Base-by-base conservation (phyloP, 2,329 filamentous ascomycete genomes). In the Fusarium proliferatum region DNA sequence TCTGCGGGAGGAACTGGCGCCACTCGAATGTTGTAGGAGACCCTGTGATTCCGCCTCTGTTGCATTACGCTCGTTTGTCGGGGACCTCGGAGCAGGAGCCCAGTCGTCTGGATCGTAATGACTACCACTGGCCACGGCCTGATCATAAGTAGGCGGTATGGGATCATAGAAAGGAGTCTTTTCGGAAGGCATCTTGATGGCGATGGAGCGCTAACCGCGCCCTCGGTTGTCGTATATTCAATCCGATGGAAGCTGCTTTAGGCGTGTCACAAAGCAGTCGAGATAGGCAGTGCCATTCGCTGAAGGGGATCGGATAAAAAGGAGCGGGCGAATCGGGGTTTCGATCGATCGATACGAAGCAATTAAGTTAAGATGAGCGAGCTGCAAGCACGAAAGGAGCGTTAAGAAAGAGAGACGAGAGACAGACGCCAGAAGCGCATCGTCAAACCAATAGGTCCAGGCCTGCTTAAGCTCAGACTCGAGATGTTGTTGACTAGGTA, bases 41-140 rank as follows among this genome's bases (percentile, higher is more conserved):
- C 92, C 93, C 82, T 95, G 92, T 82, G 92, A 89, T 83, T 97
- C 94, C 61, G 90, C 89, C 79, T 94, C 90, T 81, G 91, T 88
- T 80, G 90, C 90, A 79, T 89, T 86, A 81, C 92, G 89, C 78
- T 90, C 87, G 78, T 89, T 87, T 77, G 77, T 71, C 34, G 80
- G 77, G 34, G 81, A 81, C 56, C 80, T 76, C 57, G 76, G 77
- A 52, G 75, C 72, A 41, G 75, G 69, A 33, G 76, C 69, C 81
- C 81, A 82, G 52, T 78, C 75, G 55, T 78, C 73, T 43, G 77
- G 73, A 38, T 80, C 76, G 67, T 80, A 79, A n/a, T 74, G 80
- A 60, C 82, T 83, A 61, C 79, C 72, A 55, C 76, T 79, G 46
- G 83, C 83, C 42, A 85, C 67, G 34, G 83, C 83, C 73, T 85